Evolutionary conservation across 352 stramenopile species (phyloP), one percentile per base, ranked within the genome.

Genomic region (Globisporangium viniferum): DNA sequence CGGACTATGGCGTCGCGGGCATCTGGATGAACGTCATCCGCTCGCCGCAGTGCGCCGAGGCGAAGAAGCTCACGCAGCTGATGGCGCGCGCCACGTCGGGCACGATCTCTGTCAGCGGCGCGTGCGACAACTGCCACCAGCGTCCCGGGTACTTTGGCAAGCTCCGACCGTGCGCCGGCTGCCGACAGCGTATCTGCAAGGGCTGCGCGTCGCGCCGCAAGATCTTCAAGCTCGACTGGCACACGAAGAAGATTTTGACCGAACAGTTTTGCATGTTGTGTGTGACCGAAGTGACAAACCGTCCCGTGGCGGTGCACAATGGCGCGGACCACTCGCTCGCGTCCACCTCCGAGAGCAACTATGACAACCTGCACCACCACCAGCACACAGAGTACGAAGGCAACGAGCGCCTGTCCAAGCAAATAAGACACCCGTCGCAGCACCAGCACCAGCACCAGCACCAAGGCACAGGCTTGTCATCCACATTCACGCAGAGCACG

Each of bases 151-250:
- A 73, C 54, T 68, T 85, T 36, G 61, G 57, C 18, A 78, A 64
- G n/a, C 69, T 81, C 41, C 68, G 66, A 0, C 46, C 64, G 39
- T 85, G 78, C 54, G 63, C 73, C 12, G 76, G 71, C 24, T 85
- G 78, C 33, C 70, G 74, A 8, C 75, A 86, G 73, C 79, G 64
- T 31, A 74, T 81, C 14, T 86, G 78, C 67, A 79, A 75, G 63
- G 63, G 70, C 53, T 86, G 78, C 60, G 35, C 62, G 8, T 59
- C 62, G 14, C 24, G 41, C 18, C 68, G 63, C 31, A 41, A 54
- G 27, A 73, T 73, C 29, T 73, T 71, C 63, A 66, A 71, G 39
- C 59, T 49, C 29, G 68, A 73, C 63, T 65, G 56, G 62, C 62
- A 62, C 24, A 44, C 54, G 27, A 65, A 66, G 56, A 61, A 49